These are phyloP conservation scores for Fusarium buharicum DNA, from an alignment of 2,329 filamentous ascomycete species.

Conservation along the genomic window DNA sequence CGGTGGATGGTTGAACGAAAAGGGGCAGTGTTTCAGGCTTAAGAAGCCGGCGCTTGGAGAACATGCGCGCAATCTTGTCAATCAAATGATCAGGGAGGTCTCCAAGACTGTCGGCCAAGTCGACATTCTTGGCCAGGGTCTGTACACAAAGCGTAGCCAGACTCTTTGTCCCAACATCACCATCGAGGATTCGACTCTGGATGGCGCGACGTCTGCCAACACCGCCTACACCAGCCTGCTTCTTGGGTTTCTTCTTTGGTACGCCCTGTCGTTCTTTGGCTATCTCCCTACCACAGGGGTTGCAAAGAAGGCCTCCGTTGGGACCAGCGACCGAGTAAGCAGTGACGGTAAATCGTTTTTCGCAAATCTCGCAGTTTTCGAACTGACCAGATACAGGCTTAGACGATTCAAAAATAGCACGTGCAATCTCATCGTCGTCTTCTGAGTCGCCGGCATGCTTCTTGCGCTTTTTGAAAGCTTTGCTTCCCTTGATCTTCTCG, in stretches of 20 bases:
- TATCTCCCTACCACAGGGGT: slow-evolving; percentile 80
- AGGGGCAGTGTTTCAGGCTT: slow-evolving; percentile 64
- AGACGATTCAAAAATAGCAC: slow-evolving; percentile 59
- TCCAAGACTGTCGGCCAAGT: slow-evolving; percentile 70
- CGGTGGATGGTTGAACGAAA: slow-evolving; percentile 64
- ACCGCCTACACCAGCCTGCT: slow-evolving; percentile 59
- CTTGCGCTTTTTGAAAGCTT: slow-evolving; percentile 66
- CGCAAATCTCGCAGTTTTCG: slow-evolving; percentile 86
- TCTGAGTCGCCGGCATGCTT: slow-evolving; percentile 52
- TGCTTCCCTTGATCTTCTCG: slow-evolving; percentile 71
- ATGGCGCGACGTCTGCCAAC: slow-evolving; percentile 76
- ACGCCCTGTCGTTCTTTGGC: slow-evolving; percentile 66
- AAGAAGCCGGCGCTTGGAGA: slow-evolving; percentile 69
- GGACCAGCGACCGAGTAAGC: slow-evolving; percentile 85
- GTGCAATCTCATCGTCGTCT: slow-evolving; percentile 62
- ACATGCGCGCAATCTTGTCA: slow-evolving; percentile 68
- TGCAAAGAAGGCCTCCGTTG: slow-evolving; percentile 86
- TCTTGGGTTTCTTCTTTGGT: slow-evolving; percentile 59
- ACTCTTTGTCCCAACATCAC: slow-evolving; percentile 74
- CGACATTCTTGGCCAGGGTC: slow-evolving; percentile 70
- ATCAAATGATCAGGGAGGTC: slow-evolving; percentile 65
- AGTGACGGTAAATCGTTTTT: slow-evolving; percentile 91
- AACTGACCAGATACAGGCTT: slow-evolving; percentile 82
- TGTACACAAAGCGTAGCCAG: slow-evolving; percentile 73
- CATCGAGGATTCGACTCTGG: slow-evolving; percentile 87